Evolutionary conservation across 805 yeast genomes (phyloP).

Genomic region (Yueomyces sp.): DNA sequence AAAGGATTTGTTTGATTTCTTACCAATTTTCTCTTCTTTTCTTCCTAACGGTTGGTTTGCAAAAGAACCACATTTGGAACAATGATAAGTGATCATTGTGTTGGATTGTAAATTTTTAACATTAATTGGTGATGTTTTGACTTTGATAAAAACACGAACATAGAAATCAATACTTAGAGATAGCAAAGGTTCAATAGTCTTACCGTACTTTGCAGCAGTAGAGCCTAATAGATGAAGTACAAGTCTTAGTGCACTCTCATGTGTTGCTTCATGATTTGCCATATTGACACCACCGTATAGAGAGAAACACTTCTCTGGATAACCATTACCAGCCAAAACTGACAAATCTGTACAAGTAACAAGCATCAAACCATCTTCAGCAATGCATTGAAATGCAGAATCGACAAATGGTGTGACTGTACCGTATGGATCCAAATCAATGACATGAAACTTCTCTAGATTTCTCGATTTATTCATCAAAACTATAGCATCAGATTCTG

Average conservation of each 20-base stretch:
- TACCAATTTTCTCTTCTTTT: slow-evolving; percentile 29
- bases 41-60: slow-evolving; percentile 67
- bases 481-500: slow-evolving; percentile 83
- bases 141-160: slow-evolving; percentile 72
- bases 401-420: slow-evolving; percentile 94
- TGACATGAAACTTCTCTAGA: slow-evolving; percentile 51
- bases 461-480: slow-evolving; percentile 42
- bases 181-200: slow-evolving; percentile 74
- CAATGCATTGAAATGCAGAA: slow-evolving; percentile 74
- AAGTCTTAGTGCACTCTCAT: slow-evolving; percentile 83
- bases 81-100: slow-evolving; percentile 66
- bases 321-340: slow-evolving; percentile 88
- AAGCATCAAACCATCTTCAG: slow-evolving; percentile 70
- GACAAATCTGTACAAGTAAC: slow-evolving; percentile 96
- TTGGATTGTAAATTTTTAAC: slow-evolving; percentile 71
- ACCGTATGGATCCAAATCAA: slow-evolving; percentile 96
- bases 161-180: slow-evolving; percentile 86
- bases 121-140: slow-evolving; percentile 61
- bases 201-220: slow-evolving; percentile 83
- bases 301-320: slow-evolving; percentile 94
- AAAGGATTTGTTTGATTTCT: slow-evolving; percentile 23
- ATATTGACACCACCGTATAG: slow-evolving; percentile 86
- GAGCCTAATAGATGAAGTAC: slow-evolving; percentile 64
- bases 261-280: slow-evolving; percentile 68
- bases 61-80: slow-evolving; percentile 76